Evolutionary conservation across 768 basidiomycete species (phyloP).

Genomic region (Leccinellum rugosiceps): DNA sequence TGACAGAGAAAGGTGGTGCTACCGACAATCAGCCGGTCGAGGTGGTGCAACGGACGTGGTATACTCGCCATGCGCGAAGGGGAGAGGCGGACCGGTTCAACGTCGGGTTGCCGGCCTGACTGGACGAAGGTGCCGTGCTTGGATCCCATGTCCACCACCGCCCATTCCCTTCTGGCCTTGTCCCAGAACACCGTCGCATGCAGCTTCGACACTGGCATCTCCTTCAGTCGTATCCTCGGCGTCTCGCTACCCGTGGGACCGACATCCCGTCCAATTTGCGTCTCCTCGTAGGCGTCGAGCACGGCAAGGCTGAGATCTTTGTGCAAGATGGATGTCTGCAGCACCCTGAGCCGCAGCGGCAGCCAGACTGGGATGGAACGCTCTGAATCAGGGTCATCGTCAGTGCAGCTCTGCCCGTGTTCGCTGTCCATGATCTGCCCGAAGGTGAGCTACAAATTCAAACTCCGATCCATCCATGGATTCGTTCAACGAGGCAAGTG

Average conservation of each 20-base stretch:
- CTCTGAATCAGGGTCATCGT: constrained; percentile 55
- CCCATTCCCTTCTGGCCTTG: constrained; percentile 55
- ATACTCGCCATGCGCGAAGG: constrained; percentile 64
- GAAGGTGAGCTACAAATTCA: constrained; percentile 3
- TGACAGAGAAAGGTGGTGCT: constrained; percentile 70
- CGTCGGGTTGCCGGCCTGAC: constrained; percentile 14
- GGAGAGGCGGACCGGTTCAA: constrained; percentile 52
- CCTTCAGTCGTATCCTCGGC: constrained; percentile 72
- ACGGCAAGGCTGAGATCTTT: constrained; percentile 51
- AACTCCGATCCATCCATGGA: constrained; percentile 41
- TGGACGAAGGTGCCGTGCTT: constrained; percentile 78
- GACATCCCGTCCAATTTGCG: constrained; percentile 73
- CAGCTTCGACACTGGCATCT: constrained; percentile 80
- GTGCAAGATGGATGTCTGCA: constrained; percentile 45
- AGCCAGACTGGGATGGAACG: constrained; percentile 32
- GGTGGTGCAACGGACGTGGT: constrained; percentile 59
- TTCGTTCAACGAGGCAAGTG: constrained; percentile 35
- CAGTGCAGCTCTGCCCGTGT: background rate
- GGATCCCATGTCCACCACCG: constrained; percentile 80
- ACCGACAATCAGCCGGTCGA: constrained; percentile 65
- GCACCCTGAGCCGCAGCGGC: constrained; percentile 38
- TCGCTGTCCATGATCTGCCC: constrained; percentile 14
- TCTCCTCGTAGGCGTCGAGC: constrained; percentile 59
- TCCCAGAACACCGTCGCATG: constrained; percentile 80
- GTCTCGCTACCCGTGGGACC: constrained; percentile 46